These are phyloP conservation scores for Xerocomellus intermedius DNA, from an alignment of 768 basidiomycete species.

Conservation along the genomic window DNA sequence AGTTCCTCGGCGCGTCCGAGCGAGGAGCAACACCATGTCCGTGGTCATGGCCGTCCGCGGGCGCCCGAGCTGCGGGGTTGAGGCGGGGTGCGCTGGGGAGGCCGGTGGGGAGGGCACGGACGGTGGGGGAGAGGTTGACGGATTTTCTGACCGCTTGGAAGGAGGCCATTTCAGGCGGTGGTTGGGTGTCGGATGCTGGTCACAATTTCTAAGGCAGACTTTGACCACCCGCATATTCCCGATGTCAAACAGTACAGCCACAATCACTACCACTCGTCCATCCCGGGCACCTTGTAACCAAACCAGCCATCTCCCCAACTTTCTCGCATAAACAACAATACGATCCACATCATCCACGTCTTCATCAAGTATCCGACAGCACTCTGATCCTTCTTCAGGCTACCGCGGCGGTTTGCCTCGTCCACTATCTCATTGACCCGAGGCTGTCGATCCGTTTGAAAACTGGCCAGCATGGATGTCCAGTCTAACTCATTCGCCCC, in stretches of 20 bases:
- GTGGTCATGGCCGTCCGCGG: constrained; percentile 54
- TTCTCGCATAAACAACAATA: constrained; percentile 22
- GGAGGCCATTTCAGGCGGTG: constrained; percentile 51
- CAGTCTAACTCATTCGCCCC: constrained; percentile 6
- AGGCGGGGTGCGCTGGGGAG: constrained; percentile 74
- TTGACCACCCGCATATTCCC: constrained; percentile 33
- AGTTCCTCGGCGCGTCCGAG: constrained; percentile 60
- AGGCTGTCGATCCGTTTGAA: constrained; percentile 24
- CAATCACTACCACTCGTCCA: constrained; percentile 23
- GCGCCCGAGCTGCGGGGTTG: constrained; percentile 68
- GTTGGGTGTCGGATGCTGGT: neutral
- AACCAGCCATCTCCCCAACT: constrained; percentile 32
- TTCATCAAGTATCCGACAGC: constrained; percentile 17
- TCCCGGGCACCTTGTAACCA: constrained; percentile 30
- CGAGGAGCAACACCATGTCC: constrained; percentile 58
- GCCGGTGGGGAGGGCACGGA: constrained; percentile 75
- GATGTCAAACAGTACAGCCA: constrained; percentile 40
- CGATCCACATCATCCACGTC: constrained; percentile 28
- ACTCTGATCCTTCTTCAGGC: constrained; percentile 21
- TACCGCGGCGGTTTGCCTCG: constrained; percentile 28
- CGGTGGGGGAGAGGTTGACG: constrained; percentile 77
- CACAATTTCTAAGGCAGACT: neutral
- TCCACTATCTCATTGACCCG: constrained; percentile 28
- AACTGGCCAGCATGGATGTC: constrained; percentile 18
- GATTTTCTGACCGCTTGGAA: constrained; percentile 79